These are phyloP conservation scores for Meyerozyma smithsonii DNA, from an alignment of 1,139 yeast species.

Conservation along the genomic window DNA sequence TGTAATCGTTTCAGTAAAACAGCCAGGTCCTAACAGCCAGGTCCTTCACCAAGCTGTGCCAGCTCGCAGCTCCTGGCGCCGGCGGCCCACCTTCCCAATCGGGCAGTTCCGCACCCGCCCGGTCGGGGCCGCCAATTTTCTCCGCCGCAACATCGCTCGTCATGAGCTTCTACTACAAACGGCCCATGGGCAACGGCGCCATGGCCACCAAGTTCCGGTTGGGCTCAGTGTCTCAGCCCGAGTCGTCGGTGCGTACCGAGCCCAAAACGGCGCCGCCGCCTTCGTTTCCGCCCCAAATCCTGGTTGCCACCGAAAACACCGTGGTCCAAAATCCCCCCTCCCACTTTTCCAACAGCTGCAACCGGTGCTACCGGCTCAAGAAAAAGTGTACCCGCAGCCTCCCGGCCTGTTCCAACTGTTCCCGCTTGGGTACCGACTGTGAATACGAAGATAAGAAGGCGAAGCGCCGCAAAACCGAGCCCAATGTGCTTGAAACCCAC, in stretches of 20 bases:
- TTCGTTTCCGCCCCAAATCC: background rate
- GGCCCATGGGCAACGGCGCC: constrained; percentile 38
- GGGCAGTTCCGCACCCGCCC: background rate
- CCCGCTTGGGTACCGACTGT: constrained; percentile 31
- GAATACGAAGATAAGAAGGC: constrained; percentile 31
- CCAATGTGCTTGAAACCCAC: background rate
- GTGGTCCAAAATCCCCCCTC: constrained; percentile 8
- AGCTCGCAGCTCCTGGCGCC: background rate
- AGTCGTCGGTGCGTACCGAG: background rate
- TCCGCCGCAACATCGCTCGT: constrained; percentile 5
- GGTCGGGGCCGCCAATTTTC: background rate
- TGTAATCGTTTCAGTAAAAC: too few species aligned
- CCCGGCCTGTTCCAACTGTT: constrained; percentile 36
- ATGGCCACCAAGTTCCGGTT: constrained; percentile 34
- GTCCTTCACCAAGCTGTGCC: too few species aligned
- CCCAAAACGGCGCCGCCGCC: background rate
- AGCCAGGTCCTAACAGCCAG: too few species aligned
- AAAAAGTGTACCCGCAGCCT: constrained; percentile 38
- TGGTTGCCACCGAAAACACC: background rate
- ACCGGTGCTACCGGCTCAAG: constrained; percentile 39
- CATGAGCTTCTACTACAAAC: constrained; percentile 35
- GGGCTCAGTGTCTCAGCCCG: constrained; percentile 4
- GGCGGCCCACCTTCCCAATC: background rate
- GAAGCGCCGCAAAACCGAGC: constrained; percentile 18
- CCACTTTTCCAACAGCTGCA: constrained; percentile 35